Conservation (phyloP, 2,329 filamentous ascomycete genomes). For the Alternaria solani region DNA sequence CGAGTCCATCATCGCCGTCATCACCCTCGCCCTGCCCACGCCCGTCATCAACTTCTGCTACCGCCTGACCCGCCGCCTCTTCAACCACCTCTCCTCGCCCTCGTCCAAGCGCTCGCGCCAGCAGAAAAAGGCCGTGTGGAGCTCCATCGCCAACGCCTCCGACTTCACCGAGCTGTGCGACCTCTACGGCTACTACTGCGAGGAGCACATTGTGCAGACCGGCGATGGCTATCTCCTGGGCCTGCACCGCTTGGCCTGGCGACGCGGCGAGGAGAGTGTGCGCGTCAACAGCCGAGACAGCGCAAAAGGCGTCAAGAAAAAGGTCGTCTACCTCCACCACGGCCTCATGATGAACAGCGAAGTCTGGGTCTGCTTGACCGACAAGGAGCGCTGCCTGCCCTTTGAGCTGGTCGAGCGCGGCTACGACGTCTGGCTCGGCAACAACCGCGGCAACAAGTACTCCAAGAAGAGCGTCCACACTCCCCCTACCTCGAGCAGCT, state of each 20-base stretch:
- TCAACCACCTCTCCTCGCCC: constrained; percentile 78
- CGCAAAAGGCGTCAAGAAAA: constrained; percentile 69
- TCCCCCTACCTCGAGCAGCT: constrained; percentile 76
- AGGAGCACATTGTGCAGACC: constrained; percentile 96
- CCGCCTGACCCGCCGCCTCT: constrained; percentile 78
- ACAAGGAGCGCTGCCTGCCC: constrained; percentile 83
- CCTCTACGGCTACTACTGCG: constrained; percentile 88
- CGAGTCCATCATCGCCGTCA: constrained; percentile 82
- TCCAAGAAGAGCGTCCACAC: constrained; percentile 88
- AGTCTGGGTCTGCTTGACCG: constrained; percentile 94
- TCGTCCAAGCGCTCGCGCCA: constrained; percentile 72
- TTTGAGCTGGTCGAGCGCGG: constrained; percentile 89
- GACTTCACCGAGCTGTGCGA: constrained; percentile 96
- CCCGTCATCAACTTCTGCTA: constrained; percentile 86
- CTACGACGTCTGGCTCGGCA: constrained; percentile 97
- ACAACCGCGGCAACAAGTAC: constrained; percentile 99
- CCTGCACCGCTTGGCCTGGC: constrained; percentile 85
- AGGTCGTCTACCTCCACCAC: constrained; percentile 92
- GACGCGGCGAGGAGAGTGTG: constrained; percentile 79
- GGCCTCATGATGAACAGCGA: constrained; percentile 98
- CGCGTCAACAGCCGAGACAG: constrained; percentile 76
- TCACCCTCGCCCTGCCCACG: constrained; percentile 85
- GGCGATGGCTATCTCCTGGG: constrained; percentile 92
- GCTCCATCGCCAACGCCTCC: constrained; percentile 81
- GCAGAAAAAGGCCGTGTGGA: constrained; percentile 76